phyloP scores from a whole-genome alignment of 2,329 filamentous ascomycete species.

The Aspergillus niger region DNA sequence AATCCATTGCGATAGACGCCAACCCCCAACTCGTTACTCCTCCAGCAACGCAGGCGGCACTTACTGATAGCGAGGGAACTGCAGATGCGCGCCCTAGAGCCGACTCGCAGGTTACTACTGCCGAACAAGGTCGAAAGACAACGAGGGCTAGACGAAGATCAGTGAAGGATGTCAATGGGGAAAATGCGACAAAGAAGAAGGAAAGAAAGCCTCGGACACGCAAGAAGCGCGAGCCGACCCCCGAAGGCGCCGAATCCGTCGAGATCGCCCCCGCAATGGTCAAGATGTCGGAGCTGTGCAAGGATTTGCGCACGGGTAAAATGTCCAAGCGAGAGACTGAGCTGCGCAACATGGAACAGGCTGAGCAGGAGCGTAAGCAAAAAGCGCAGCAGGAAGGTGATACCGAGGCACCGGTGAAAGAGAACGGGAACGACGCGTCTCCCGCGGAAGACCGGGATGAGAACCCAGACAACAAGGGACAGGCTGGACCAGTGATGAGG shows the following conservation, averaged over 20 bases:
- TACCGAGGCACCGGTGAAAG: slow-evolving; percentile 27
- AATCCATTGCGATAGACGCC: not conserved
- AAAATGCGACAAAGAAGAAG: slow-evolving; percentile 28
- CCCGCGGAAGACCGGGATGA: slow-evolving; percentile 24
- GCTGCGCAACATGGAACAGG: slow-evolving; percentile 60
- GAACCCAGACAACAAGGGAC: slow-evolving; percentile 26
- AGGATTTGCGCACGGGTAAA: slow-evolving; percentile 56
- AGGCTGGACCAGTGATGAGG: slow-evolving; percentile 51
- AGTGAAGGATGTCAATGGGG: slow-evolving; percentile 28
- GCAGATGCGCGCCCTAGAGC: slow-evolving; percentile 23
- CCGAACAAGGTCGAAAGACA: slow-evolving; percentile 24
- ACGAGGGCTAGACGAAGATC: slow-evolving; percentile 29
- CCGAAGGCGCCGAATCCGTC: slow-evolving; percentile 50
- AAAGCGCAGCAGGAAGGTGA: slow-evolving; percentile 40
- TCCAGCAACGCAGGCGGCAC: slow-evolving; percentile 29
- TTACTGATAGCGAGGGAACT: slow-evolving; percentile 19
- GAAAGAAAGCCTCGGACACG: slow-evolving; percentile 30
- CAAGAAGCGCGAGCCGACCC: slow-evolving; percentile 45
- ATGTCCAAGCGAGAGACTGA: slow-evolving; percentile 60
- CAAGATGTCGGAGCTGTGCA: slow-evolving; percentile 61
- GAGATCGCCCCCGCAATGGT: slow-evolving; percentile 57
- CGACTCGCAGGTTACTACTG: slow-evolving; percentile 21
- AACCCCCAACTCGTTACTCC: slow-evolving; percentile 22
- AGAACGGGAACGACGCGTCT: slow-evolving; percentile 28
- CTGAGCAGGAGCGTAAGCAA: slow-evolving; percentile 51